Conservation (phyloP, 148 eudicot genomes). For the Persicaria maculosa region DNA sequence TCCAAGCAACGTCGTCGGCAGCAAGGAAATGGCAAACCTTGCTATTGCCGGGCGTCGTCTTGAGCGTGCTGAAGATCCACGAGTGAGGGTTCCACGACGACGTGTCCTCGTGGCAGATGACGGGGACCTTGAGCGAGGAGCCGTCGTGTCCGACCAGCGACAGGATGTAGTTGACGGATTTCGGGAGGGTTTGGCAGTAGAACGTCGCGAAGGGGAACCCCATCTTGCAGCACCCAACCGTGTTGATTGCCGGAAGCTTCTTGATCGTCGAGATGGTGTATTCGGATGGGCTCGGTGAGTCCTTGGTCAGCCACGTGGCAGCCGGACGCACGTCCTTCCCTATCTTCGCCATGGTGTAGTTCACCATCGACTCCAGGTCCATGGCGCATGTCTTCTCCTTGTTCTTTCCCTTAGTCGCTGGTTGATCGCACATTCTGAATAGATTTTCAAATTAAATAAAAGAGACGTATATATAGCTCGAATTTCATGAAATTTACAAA, state of each 20-base stretch:
- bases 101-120: constrained; percentile 28
- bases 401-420: background rate
- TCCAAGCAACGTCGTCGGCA: constrained; percentile 33
- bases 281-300: background rate
- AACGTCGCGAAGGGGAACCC: constrained; percentile 20
- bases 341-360: background rate
- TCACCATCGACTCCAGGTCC: background rate
- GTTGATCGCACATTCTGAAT: constrained; percentile 1
- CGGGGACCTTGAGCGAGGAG: constrained; percentile 15
- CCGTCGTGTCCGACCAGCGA: constrained; percentile 18
- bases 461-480: too few relatives aligned
- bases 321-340: background rate
- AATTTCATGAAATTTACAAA: too few relatives aligned
- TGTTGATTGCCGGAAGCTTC: constrained; percentile 6
- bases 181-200: constrained; percentile 20
- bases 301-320: background rate
- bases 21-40: constrained; percentile 31
- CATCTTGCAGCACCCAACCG: constrained; percentile 23
- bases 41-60: constrained; percentile 23
- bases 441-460: background rate
- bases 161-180: constrained; percentile 17
- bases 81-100: constrained; percentile 31
- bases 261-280: background rate
- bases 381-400: background rate
- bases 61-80: constrained; percentile 30